Conservation (phyloP, 768 basidiomycete genomes). For the Pulveroboletus sp. region DNA sequence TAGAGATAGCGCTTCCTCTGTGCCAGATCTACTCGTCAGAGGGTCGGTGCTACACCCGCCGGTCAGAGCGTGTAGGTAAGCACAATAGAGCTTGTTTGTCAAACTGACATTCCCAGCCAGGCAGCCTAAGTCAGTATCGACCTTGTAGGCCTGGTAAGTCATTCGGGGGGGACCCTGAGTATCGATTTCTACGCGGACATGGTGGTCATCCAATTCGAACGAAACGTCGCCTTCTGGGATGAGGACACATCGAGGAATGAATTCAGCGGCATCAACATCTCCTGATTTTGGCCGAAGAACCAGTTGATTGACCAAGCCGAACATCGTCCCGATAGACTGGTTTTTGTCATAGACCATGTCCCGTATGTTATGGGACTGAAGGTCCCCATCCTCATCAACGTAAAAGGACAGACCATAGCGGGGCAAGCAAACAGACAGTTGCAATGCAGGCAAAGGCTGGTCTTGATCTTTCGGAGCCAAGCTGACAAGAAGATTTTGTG, state of each 20-base stretch:
- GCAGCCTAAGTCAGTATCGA: conserved; percentile 31
- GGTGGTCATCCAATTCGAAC: conserved; percentile 7
- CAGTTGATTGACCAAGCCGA: conserved; percentile 41
- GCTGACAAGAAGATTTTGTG: conserved; percentile 22
- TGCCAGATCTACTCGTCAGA: conserved; percentile 39
- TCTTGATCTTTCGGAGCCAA: not conserved
- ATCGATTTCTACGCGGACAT: conserved; percentile 17
- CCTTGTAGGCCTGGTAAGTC: conserved; percentile 24
- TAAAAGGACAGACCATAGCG: conserved; percentile 43
- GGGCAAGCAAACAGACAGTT: conserved; percentile 34
- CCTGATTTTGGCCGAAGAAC: conserved; percentile 34
- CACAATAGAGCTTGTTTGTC: conserved; percentile 32
- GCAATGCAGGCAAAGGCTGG: not conserved
- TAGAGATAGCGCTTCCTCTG: conserved; percentile 39
- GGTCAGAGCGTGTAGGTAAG: conserved; percentile 46
- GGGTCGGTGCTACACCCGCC: conserved; percentile 42
- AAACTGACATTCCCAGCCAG: conserved; percentile 22
- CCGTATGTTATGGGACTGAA: conserved; percentile 41
- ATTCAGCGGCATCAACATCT: not conserved
- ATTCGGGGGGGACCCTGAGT: not conserved
- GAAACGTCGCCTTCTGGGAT: conserved; percentile 37
- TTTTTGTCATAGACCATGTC: conserved; percentile 40
- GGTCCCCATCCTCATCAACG: conserved; percentile 26
- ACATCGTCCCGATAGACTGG: conserved; percentile 44
- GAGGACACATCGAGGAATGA: conserved; percentile 29